Percentiles rank a stretch among this genome's conserved stretches.
Evolutionary conservation across 257 asterid genomes (phyloP).

Genomic region (Ophiorrhiza pumila): DNA sequence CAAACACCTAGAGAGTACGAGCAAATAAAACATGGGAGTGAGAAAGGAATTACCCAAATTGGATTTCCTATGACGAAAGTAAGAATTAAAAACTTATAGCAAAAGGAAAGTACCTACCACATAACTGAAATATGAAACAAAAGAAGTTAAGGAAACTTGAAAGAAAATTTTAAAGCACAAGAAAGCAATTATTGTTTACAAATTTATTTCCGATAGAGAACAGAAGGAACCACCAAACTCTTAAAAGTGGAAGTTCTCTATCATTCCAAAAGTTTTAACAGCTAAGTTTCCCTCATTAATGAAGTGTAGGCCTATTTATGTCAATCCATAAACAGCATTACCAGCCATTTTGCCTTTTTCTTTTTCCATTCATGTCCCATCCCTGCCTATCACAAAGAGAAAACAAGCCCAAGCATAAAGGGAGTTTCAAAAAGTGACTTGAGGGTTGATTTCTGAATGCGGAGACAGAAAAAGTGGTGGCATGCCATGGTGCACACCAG

Average conservation of each 20-base stretch:
- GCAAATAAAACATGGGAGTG: slow-evolving; percentile 17
- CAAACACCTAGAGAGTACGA: slow-evolving; percentile 59
- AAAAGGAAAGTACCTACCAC: background rate
- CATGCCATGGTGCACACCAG: background rate
- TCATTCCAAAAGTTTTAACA: background rate
- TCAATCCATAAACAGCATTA: background rate
- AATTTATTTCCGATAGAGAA: background rate
- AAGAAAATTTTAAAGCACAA: background rate
- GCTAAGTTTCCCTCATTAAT: background rate
- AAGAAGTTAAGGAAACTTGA: background rate
- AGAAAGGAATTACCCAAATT: slow-evolving; percentile 10
- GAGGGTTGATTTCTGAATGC: background rate
- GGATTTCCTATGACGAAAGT: background rate
- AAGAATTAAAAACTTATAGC: background rate
- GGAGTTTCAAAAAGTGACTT: background rate
- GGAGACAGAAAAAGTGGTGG: background rate
- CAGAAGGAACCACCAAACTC: background rate
- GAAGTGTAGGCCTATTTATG: background rate
- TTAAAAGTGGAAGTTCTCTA: background rate
- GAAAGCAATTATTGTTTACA: background rate
- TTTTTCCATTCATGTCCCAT: background rate
- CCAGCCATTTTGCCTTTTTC: background rate
- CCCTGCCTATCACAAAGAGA: too few species aligned
- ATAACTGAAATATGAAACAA: background rate
- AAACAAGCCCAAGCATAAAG: too few species aligned